phyloP scores from a whole-genome alignment of 192 early-diverging fungal species.

The Coemansia biformis region DNA sequence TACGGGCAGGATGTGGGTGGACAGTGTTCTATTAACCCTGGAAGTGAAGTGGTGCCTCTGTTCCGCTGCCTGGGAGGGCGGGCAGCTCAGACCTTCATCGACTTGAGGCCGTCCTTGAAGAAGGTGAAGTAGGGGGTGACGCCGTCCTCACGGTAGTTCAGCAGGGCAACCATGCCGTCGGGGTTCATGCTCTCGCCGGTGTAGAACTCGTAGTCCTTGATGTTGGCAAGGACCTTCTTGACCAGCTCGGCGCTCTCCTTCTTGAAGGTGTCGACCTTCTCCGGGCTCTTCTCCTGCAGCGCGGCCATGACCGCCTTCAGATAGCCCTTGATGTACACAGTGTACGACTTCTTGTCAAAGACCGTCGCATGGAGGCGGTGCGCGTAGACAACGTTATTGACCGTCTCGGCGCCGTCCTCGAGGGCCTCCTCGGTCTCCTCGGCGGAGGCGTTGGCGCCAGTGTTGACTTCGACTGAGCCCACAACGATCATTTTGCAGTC shows the following conservation, averaged over 20 bases:
- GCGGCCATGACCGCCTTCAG: conserved; percentile 74
- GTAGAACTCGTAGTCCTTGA: conserved; percentile 92
- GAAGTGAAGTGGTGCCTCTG: background rate
- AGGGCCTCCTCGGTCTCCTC: conserved; percentile 65
- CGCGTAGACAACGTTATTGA: conserved; percentile 85
- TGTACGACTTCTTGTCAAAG: conserved; percentile 92
- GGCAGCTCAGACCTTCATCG: conserved; percentile 59
- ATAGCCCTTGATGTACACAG: conserved; percentile 90
- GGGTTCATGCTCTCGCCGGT: conserved; percentile 81
- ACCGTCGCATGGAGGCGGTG: conserved; percentile 64
- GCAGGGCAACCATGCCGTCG: conserved; percentile 78
- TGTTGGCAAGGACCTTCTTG: conserved; percentile 75
- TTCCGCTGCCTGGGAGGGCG: background rate
- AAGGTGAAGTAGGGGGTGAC: conserved; percentile 85
- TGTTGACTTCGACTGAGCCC: conserved; percentile 71
- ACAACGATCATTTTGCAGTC: conserved; percentile 71
- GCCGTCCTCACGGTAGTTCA: conserved; percentile 96
- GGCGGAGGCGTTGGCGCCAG: conserved; percentile 89
- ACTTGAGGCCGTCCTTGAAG: conserved; percentile 82
- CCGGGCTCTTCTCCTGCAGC: conserved; percentile 56
- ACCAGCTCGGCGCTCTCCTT: conserved; percentile 54
- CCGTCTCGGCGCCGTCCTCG: conserved; percentile 57
- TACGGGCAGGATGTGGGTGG: too few relatives aligned
- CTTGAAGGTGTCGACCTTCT: conserved; percentile 62
- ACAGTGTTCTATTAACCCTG: too few relatives aligned